Evolutionary conservation across 345 rosid species (phyloP).

Genomic region (Euphorbia pulcherrima): DNA sequence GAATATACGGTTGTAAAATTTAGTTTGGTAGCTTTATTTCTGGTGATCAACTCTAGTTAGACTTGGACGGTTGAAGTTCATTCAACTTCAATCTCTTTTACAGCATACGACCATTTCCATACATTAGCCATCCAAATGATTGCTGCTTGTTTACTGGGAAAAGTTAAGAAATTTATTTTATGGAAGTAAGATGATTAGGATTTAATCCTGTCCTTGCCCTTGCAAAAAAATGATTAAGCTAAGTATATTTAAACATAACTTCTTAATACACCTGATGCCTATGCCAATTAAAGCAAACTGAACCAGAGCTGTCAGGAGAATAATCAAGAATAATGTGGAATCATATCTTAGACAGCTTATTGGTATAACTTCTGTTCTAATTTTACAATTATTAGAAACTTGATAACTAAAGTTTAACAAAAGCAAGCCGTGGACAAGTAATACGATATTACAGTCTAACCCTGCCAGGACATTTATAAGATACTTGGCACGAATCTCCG

Average conservation of each 20-base stretch:
- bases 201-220: neutral
- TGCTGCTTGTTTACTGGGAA: neutral
- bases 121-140: neutral
- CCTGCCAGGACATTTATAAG: slow-evolving; percentile 22
- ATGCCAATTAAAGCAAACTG: neutral
- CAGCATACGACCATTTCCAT: neutral
- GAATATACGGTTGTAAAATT: too few species aligned
- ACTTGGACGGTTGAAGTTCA: neutral
- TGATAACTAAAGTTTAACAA: neutral
- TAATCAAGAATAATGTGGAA: neutral
- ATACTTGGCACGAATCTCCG: slow-evolving; percentile 22
- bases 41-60: neutral
- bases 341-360: neutral
- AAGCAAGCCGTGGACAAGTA: too few species aligned
- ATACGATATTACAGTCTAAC: neutral
- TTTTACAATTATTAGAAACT: neutral
- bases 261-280: neutral
- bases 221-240: neutral
- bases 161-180: neutral
- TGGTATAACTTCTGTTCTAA: neutral
- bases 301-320: neutral
- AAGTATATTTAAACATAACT: neutral
- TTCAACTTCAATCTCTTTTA: neutral
- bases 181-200: neutral
- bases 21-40: neutral